phyloP scores from a whole-genome alignment of 305 asterid species.

The Solanum hybrid region DNA sequence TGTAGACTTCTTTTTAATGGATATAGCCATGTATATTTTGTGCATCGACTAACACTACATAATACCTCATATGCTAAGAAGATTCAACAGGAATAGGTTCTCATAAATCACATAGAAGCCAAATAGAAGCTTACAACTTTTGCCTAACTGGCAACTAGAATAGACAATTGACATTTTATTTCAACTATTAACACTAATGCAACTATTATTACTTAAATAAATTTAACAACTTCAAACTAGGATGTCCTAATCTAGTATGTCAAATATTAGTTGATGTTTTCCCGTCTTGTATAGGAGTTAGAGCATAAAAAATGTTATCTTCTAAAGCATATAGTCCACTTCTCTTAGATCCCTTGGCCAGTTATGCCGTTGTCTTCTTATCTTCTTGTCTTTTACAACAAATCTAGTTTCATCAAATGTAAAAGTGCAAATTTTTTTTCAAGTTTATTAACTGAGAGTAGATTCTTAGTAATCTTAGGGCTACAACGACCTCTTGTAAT shows the following conservation, averaged over 20 bases:
- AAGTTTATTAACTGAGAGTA: neutral
- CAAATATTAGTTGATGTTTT: neutral
- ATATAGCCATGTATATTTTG: neutral
- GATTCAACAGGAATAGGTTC: neutral
- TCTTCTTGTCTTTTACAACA: no score
- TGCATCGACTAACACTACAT: neutral
- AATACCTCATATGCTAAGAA: neutral
- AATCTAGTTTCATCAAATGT: neutral
- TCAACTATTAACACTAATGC: neutral
- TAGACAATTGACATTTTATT: neutral
- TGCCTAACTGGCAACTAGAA: neutral
- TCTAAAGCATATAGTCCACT: neutral
- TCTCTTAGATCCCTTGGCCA: neutral
- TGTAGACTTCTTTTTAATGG: neutral
- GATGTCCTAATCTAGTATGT: neutral
- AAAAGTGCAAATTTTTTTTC: neutral
- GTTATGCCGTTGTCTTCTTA: no score
- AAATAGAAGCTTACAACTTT: neutral
- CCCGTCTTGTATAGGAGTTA: no score
- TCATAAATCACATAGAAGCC: neutral
- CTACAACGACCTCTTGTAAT: neutral
- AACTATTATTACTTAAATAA: neutral
- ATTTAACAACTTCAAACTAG: neutral
- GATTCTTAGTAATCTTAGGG: neutral
- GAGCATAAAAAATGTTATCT: neutral